Conservation (phyloP, 2,329 filamentous ascomycete genomes). For the Phialophora chinensis region DNA sequence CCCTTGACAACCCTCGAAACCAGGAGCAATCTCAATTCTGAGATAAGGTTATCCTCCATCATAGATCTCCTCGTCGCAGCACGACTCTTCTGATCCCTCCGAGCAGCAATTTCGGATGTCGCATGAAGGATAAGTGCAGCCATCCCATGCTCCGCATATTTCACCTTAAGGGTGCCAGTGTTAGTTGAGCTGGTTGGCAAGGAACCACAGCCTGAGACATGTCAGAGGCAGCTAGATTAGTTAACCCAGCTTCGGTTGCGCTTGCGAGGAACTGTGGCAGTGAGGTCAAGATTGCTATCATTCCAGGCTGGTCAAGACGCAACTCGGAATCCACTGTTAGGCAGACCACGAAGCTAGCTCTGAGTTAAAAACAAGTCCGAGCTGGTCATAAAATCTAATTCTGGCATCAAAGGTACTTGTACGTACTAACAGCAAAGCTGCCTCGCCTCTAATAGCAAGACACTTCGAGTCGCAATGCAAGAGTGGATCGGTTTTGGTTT, state of each 20-base stretch:
- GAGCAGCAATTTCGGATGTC: constrained; percentile 8
- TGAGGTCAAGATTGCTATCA: not conserved
- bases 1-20: not conserved
- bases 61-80: not conserved
- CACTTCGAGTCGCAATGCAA: not conserved
- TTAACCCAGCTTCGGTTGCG: not conserved
- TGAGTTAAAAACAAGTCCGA: not conserved
- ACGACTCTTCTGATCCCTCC: constrained; percentile 1
- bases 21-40: constrained; percentile 7
- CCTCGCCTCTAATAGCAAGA: not conserved
- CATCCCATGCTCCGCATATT: not conserved
- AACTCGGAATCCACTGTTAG: not conserved
- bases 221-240: not conserved
- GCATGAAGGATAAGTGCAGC: constrained; percentile 14
- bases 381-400: not conserved
- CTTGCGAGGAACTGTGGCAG: not conserved
- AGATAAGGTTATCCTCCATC: constrained; percentile 12
- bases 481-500: not conserved
- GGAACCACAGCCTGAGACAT: constrained; percentile 20
- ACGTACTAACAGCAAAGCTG: not conserved
- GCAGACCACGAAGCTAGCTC: not conserved
- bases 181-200: constrained; percentile 10
- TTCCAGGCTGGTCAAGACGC: not conserved
- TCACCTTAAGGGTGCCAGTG: not conserved
- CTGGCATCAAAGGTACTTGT: not conserved